Conservation (phyloP, 2,329 filamentous ascomycete species). For the Xylariales sp. region DNA sequence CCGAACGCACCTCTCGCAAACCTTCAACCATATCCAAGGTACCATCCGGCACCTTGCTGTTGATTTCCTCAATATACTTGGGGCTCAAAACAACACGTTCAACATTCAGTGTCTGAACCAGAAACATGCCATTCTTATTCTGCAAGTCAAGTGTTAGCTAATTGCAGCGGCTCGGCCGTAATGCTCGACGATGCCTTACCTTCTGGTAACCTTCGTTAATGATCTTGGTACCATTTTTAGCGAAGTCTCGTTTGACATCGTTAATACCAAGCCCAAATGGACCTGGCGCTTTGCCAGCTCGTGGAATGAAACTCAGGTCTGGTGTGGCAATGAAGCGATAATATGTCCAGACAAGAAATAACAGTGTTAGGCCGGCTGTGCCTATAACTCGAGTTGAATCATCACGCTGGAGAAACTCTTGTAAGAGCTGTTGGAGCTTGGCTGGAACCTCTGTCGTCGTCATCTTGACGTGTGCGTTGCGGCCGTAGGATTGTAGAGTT, state of each 20-base stretch:
- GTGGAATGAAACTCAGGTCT: conserved; percentile 36
- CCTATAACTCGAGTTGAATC: conserved; percentile 32
- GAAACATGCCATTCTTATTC: conserved; percentile 40
- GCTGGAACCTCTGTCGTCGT: conserved; percentile 26
- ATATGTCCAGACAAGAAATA: conserved; percentile 30
- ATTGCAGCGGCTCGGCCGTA: not conserved
- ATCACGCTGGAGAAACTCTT: conserved; percentile 34
- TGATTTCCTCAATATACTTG: conserved; percentile 41
- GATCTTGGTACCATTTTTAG: conserved; percentile 38
- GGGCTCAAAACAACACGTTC: conserved; percentile 40
- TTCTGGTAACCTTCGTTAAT: conserved; percentile 37
- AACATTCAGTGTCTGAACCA: conserved; percentile 39
- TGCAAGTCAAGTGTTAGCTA: conserved; percentile 17
- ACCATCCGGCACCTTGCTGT: conserved; percentile 38
- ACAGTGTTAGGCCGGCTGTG: conserved; percentile 31
- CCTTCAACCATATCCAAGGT: conserved; percentile 41
- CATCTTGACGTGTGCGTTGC: conserved; percentile 21
- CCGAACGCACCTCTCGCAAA: conserved; percentile 33
- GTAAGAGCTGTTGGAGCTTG: conserved; percentile 32
- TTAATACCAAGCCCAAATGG: conserved; percentile 33
- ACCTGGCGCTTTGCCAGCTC: conserved; percentile 37
- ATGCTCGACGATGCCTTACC: conserved; percentile 20
- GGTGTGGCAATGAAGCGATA: conserved; percentile 33
- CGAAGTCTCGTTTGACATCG: conserved; percentile 39
- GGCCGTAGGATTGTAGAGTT: conserved; percentile 20